Base-by-base conservation (phyloP, 768 basidiomycete species). In the Tricholoma sp. region DNA sequence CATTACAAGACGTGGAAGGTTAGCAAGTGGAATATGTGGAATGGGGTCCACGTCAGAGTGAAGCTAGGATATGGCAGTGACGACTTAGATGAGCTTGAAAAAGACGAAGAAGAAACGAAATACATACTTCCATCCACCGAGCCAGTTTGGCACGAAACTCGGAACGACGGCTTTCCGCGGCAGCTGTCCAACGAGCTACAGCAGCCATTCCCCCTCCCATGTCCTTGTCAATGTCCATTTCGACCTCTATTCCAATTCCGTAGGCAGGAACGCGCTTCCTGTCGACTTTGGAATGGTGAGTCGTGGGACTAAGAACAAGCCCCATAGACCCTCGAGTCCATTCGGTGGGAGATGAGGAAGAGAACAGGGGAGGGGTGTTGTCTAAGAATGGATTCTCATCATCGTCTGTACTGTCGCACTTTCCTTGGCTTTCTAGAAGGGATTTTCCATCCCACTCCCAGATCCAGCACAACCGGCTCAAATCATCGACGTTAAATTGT, bases 321-420 rank as follows among this genome's bases (percentile, higher is more conserved):
- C 91, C 91, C 87, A 91, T 89, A 1, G 83, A 80, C 10, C 90
- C 88, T 28, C 91, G 82, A 5, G 78, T 81, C 91, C 91, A 94
- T 52, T 91, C 87, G 59, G 80, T 80, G 13, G 76, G 63, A 29
- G 74, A 70, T 9, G 76, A 60, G 6, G 70, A 51, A 4, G 75
- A 57, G 5, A 18, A 42, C 17, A 9, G 17, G 7, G 63, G 53
- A 10, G 59, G 56, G 24, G 71, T 57, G 2, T 69, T 65, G 3
- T 80, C 70, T 63, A 89, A 71, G 77, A 91, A 89, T 32, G 88
- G 88, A 60, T 91, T 91, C 6, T 86, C 80, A 12, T 88, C 88
- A 11, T 82, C 81, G 6, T 74, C 66, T 12, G 59, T 56, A 20
- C 53, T n/a, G 6, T 55, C 4, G 45, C 32, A 15, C 54, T 34